Conservation (phyloP, 2,329 filamentous ascomycete species). For the Hansfordia pulvinata region DNA sequence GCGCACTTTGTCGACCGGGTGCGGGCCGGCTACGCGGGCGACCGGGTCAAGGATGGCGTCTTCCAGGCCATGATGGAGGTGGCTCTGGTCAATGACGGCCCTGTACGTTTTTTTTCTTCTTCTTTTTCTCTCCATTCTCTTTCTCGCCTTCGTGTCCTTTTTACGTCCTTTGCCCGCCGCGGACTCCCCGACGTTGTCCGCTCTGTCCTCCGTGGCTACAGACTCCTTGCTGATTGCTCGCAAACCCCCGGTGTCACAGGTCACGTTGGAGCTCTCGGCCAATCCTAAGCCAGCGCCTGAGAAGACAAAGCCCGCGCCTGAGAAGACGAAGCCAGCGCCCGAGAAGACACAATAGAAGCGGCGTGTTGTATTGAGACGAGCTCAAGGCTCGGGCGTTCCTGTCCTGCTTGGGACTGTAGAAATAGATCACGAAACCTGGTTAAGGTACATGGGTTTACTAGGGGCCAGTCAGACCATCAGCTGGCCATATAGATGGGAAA, state of each 20-base stretch:
- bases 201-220: too few relatives aligned
- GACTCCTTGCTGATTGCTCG: too few relatives aligned
- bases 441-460: too few relatives aligned
- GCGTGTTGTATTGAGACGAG: too few relatives aligned
- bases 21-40: constrained; percentile 53
- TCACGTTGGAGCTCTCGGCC: constrained; percentile 4
- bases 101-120: constrained; percentile 29
- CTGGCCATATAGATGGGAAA: too few relatives aligned
- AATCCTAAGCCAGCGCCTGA: constrained; percentile 2
- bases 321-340: not conserved
- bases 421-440: too few relatives aligned
- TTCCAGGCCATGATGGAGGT: constrained; percentile 99
- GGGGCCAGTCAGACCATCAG: too few relatives aligned
- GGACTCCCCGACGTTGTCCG: too few relatives aligned
- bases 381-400: too few relatives aligned
- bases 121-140: not conserved
- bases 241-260: constrained; percentile 6
- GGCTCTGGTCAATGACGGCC: constrained; percentile 74
- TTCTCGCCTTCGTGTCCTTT: not conserved
- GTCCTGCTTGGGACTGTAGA: too few relatives aligned
- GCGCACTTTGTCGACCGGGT: constrained; percentile 71
- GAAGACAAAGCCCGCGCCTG: not conserved
- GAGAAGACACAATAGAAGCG: not conserved
- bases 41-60: constrained; percentile 82
- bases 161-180: not conserved